Conservation (phyloP, 176 grass and related monocot species). For the Sorghum bicolor region Sorghum_bicolor_NCBIv3 NC_012870.2:62934501-62935000, state of each 20-base stretch:
- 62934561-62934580: not conserved
- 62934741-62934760: conserved; percentile 89
- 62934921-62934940: conserved; percentile 85
- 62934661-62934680: not conserved
- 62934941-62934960: conserved; percentile 65
- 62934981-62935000: conserved; percentile 29
- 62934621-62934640: not conserved
- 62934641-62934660: not conserved
- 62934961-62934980: conserved; percentile 55
- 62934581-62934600: not conserved
- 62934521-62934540: conserved; percentile 43
- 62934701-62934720: not conserved
- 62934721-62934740: conserved; percentile 39
- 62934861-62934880: not conserved
- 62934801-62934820: conserved; percentile 79
- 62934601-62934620: not conserved
- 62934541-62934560: not conserved
- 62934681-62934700: not conserved
- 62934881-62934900: not conserved
- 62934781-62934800: conserved; percentile 77
- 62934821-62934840: conserved; percentile 63
- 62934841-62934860: conserved; percentile 4
- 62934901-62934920: conserved; percentile 69
- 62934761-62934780: conserved; percentile 80
- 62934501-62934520: conserved; percentile 74